phyloP scores from a whole-genome alignment of 2,329 filamentous ascomycete species.

The Sporothrix pallida region DNA sequence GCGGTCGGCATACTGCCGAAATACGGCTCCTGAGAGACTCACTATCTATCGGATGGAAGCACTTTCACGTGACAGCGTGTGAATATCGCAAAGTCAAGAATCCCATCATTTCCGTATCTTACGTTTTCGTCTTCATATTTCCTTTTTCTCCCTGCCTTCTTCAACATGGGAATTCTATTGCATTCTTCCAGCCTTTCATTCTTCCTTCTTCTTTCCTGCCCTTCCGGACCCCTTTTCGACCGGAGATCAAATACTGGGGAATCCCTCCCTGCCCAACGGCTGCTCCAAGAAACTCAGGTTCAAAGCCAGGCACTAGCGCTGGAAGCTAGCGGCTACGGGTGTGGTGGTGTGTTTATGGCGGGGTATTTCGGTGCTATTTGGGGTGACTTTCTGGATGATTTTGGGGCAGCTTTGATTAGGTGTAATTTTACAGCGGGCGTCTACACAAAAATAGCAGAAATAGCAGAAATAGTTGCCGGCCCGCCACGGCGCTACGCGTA shows the following conservation, averaged over 20 bases:
- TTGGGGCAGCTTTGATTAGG: slow-evolving; percentile 24
- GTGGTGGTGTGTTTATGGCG: slow-evolving; percentile 4
- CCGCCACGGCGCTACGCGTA: slow-evolving; percentile 22
- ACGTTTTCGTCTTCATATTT: background rate
- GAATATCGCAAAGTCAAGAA: too few species aligned
- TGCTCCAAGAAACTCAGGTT: background rate
- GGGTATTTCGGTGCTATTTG: slow-evolving; percentile 5
- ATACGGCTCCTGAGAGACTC: too few species aligned
- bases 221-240: slow-evolving; percentile 17
- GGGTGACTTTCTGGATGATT: background rate
- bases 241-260: slow-evolving; percentile 14
- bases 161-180: background rate
- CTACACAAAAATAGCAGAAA: background rate
- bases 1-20: background rate
- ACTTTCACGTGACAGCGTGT: too few species aligned
- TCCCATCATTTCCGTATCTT: too few species aligned
- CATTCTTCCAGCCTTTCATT: background rate
- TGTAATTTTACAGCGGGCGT: slow-evolving; percentile 29
- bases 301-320: slow-evolving; percentile 4
- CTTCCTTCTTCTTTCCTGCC: slow-evolving; percentile 13
- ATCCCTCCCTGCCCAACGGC: slow-evolving; percentile 14
- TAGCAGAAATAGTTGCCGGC: slow-evolving; percentile 1
- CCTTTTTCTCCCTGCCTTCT: background rate
- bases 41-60: background rate
- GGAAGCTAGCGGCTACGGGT: background rate